Evolutionary conservation across 2,329 filamentous ascomycete genomes (phyloP).

Genomic region (Talaromyces sp.): DNA sequence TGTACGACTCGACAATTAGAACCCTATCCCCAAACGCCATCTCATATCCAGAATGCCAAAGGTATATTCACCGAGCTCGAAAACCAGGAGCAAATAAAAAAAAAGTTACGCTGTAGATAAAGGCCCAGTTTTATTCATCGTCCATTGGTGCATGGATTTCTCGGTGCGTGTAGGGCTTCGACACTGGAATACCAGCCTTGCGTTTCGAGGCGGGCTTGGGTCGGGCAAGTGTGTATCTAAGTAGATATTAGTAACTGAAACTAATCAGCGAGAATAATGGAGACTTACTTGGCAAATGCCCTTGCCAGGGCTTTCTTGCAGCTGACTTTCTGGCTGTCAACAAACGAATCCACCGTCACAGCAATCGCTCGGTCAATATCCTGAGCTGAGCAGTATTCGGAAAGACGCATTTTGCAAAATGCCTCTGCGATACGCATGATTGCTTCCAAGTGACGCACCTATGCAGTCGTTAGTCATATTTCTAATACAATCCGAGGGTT

Average conservation of each 20-base stretch:
- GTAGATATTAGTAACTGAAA: neutral
- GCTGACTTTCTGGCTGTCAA: slow-evolving; percentile 93
- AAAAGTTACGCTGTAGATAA: neutral
- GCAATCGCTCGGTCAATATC: slow-evolving; percentile 97
- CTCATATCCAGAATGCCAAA: slow-evolving; percentile 10
- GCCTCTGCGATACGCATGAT: slow-evolving; percentile 93
- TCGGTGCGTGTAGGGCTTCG: slow-evolving; percentile 24
- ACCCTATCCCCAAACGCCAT: slow-evolving; percentile 8
- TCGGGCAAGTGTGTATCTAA: slow-evolving; percentile 34
- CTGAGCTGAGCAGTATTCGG: slow-evolving; percentile 81
- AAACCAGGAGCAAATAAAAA: slow-evolving; percentile 3
- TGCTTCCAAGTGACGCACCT: slow-evolving; percentile 96
- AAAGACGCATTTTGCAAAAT: slow-evolving; percentile 97
- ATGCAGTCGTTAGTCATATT: slow-evolving; percentile 12
- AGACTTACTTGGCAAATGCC: slow-evolving; percentile 91
- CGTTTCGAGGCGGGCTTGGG: slow-evolving; percentile 37
- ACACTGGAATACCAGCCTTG: slow-evolving; percentile 29
- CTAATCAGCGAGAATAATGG: neutral
- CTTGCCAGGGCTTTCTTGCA: slow-evolving; percentile 93
- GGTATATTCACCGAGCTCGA: slow-evolving; percentile 9
- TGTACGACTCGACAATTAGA: neutral
- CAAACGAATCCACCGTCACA: slow-evolving; percentile 93
- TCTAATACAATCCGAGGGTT: neutral
- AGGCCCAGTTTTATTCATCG: slow-evolving; percentile 1
- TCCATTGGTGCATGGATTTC: slow-evolving; percentile 11